phyloP scores from a whole-genome alignment of 768 basidiomycete genomes.

The Russula sp. region DNA sequence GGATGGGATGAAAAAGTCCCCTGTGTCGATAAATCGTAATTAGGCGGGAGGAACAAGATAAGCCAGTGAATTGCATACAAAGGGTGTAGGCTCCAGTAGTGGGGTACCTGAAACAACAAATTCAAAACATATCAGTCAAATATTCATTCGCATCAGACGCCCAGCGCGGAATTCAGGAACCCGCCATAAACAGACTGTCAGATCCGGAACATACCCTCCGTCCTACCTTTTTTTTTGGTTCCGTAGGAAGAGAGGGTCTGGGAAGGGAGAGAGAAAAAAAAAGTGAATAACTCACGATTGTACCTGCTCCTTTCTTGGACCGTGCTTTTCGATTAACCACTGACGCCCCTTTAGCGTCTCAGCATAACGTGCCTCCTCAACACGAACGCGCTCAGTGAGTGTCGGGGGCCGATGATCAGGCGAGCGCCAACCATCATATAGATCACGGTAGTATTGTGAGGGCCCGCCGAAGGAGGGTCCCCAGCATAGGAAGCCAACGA shows the following conservation, averaged over 20 bases:
- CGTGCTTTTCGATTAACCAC: conserved; percentile 9
- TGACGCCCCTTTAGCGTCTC: not conserved
- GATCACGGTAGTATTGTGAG: conserved; percentile 8
- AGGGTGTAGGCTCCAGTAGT: conserved; percentile 7
- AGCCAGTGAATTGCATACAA: not conserved
- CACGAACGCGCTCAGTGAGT: not conserved
- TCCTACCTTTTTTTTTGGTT: not conserved
- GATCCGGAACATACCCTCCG: not conserved
- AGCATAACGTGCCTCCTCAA: conserved; percentile 9
- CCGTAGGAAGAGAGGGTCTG: not conserved
- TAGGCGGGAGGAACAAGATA: not conserved
- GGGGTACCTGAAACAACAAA: conserved; percentile 11
- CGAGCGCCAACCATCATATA: not conserved
- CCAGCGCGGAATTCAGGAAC: not conserved
- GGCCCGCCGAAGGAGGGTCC: not conserved
- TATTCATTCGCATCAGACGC: not conserved
- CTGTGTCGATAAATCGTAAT: not conserved
- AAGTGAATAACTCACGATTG: conserved; percentile 7
- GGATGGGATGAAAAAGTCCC: conserved; percentile 55
- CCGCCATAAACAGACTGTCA: not conserved
- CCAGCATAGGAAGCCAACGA: conserved; percentile 16
- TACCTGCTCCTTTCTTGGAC: conserved; percentile 12
- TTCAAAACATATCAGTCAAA: not conserved
- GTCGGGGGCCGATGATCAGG: not conserved
- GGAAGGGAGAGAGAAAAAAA: not conserved